phyloP scores from a whole-genome alignment of 1,284 basidiomycete species.

The Mycena citricolor region DNA sequence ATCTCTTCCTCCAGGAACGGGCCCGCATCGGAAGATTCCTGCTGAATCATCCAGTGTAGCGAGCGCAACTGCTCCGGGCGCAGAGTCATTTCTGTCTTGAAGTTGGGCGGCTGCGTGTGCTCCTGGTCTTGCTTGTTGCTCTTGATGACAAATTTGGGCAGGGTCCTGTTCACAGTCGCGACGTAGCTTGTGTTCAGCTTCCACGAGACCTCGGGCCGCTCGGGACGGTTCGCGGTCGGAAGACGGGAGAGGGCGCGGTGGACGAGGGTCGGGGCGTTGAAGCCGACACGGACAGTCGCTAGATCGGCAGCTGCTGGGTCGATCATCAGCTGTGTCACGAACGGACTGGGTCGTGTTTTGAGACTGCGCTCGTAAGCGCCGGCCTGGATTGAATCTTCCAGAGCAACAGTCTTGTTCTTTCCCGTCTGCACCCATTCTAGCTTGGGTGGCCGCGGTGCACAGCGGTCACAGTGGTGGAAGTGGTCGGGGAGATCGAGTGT shows the following conservation, averaged over 20 bases:
- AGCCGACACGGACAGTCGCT: conserved; percentile 80
- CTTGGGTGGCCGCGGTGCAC: conserved; percentile 76
- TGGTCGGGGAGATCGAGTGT: conserved; percentile 43
- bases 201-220: conserved; percentile 69
- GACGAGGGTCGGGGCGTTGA: conserved; percentile 85
- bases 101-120: conserved; percentile 78
- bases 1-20: conserved; percentile 94
- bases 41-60: conserved; percentile 88
- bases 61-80: conserved; percentile 89
- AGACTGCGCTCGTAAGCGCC: conserved; percentile 86
- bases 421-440: conserved; percentile 70
- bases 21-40: conserved; percentile 66
- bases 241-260: conserved; percentile 86
- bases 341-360: conserved; percentile 84
- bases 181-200: conserved; percentile 77
- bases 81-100: conserved; percentile 70
- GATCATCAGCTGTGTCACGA: conserved; percentile 85
- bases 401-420: conserved; percentile 62
- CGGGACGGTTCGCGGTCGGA: conserved; percentile 56
- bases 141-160: conserved; percentile 65
- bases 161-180: conserved; percentile 59
- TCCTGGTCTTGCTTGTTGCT: conserved; percentile 80
- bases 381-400: conserved; percentile 83
- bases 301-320: conserved; percentile 56
- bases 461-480: conserved; percentile 58